Evolutionary conservation across 352 stramenopile genomes (phyloP).

Genomic region (Halophytophthora batemanensis): DNA sequence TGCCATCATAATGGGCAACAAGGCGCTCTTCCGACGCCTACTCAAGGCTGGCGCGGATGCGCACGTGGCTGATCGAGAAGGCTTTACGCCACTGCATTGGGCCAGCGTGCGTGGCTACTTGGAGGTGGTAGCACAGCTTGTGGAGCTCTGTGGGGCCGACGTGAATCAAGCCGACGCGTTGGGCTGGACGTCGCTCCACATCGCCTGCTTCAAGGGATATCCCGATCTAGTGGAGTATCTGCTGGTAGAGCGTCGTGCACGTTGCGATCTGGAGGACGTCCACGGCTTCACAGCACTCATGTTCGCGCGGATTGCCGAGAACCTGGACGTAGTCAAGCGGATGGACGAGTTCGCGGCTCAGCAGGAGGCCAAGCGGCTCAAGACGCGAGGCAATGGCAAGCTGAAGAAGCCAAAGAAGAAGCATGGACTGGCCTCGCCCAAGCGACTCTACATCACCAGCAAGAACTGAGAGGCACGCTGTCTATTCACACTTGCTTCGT

Average conservation of each 20-base stretch:
- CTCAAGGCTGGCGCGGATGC: slow-evolving; percentile 55
- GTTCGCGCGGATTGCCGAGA: slow-evolving; percentile 68
- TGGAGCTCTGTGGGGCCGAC: slow-evolving; percentile 49
- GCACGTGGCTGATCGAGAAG: slow-evolving; percentile 54
- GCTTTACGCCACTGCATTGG: slow-evolving; percentile 65
- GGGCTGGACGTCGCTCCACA: slow-evolving; percentile 70
- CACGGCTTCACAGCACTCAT: slow-evolving; percentile 69
- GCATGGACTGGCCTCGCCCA: slow-evolving; percentile 25
- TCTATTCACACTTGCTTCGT: background rate
- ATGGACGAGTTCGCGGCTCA: slow-evolving; percentile 49
- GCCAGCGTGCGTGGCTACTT: slow-evolving; percentile 66
- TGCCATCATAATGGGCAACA: slow-evolving; percentile 83
- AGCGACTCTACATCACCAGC: slow-evolving; percentile 48
- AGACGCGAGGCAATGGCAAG: slow-evolving; percentile 28
- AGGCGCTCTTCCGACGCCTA: slow-evolving; percentile 57
- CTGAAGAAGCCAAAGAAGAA: slow-evolving; percentile 19
- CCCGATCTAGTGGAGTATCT: slow-evolving; percentile 70
- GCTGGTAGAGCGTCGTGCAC: slow-evolving; percentile 44
- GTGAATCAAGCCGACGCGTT: slow-evolving; percentile 58
- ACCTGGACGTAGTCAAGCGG: slow-evolving; percentile 55
- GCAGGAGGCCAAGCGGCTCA: slow-evolving; percentile 27
- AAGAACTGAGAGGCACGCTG: slow-evolving; percentile 24
- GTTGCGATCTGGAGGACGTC: slow-evolving; percentile 48
- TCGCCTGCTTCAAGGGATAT: slow-evolving; percentile 73
- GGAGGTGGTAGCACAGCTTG: slow-evolving; percentile 65